Evolutionary conservation across 805 yeast species (phyloP), one percentile per base, ranked within the genome.

Genomic region (Lipomyces chichibuensis): DNA sequence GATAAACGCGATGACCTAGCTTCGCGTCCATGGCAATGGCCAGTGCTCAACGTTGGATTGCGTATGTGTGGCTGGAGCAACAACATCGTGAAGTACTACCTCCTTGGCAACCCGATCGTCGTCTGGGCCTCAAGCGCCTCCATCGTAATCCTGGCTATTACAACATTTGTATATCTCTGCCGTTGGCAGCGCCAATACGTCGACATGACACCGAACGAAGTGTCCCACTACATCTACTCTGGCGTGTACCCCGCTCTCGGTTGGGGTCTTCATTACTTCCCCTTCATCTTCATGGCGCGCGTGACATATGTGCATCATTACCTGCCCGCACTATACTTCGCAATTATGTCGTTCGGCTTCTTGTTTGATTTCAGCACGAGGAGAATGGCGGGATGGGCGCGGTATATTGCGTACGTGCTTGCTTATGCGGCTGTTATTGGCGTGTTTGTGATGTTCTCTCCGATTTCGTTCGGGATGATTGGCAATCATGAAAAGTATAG

Each of bases 221-320:
- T 83, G 54, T 84, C 79, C 78, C 77, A 73, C 63, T 81, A 82
- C 69, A 71, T 83, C 17, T 80, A 86, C 79, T 90, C 90, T 52
- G 97, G 96, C 63, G 75, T 90, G 43, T 86, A 90, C 73, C 97
- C 98, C 32, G 89, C 93, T 80, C 75, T 91, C 54, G 97, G 97
- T 11, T 94, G 98, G 98, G 83, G 87, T 55, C 82, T 92, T 74
- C 98, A 94, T 79, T 94, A 83, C 79, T 76, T 90, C 74, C 98
- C 99, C 43, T 94, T 94, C 79, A 85, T 89, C 39, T 79, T 92
- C 67, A 94, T 94, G 99, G 92, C 96, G 13, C 90, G 99, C 82
- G 98, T 95, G 65, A 92, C 97, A 1, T 94, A 95, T 77, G 95
- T 94, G 43, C 99, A 94, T 80, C 99, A 94, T 78, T 94, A 94